These are phyloP conservation scores for Antrodiella citrinella DNA, from an alignment of 768 basidiomycete species.

Conservation along the genomic window DNA sequence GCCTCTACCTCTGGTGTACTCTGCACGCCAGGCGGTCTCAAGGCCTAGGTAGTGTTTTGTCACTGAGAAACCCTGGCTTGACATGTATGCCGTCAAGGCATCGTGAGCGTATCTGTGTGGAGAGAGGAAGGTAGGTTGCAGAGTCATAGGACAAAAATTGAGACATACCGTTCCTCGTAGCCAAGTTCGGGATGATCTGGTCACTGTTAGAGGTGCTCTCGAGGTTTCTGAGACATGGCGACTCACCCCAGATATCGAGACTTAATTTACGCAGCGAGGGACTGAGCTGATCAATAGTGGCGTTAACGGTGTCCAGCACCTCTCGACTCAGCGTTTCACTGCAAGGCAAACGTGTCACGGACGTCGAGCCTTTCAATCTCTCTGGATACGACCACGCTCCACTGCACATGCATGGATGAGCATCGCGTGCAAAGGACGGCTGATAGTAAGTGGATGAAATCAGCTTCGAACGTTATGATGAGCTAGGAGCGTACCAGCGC, in stretches of 20 bases:
- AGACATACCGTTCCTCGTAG: slow-evolving; percentile 55
- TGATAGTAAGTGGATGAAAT: neutral
- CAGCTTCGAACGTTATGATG: neutral
- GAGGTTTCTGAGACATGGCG: neutral
- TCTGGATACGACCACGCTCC: neutral
- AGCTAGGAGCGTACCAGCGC: neutral
- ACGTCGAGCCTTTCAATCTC: neutral
- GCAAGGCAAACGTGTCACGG: neutral
- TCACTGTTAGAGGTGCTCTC: neutral
- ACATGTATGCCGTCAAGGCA: slow-evolving; percentile 58
- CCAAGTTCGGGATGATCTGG: slow-evolving; percentile 13
- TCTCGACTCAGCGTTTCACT: slow-evolving; percentile 19
- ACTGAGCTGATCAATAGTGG: slow-evolving; percentile 42
- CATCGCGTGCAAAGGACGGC: neutral
- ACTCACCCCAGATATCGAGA: slow-evolving; percentile 62
- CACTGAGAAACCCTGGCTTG: slow-evolving; percentile 57
- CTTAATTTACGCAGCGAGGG: slow-evolving; percentile 54
- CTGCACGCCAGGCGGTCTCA: slow-evolving; percentile 72
- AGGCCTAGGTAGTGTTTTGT: slow-evolving; percentile 64
- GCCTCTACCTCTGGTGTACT: slow-evolving; percentile 48
- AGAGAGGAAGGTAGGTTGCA: slow-evolving; percentile 8
- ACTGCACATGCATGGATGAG: neutral
- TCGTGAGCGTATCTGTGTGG: slow-evolving; percentile 62
- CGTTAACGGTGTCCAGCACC: slow-evolving; percentile 46
- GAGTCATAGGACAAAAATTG: neutral